Conservation (phyloP, 2,329 filamentous ascomycete species). For the Cladosporium sp. region DNA sequence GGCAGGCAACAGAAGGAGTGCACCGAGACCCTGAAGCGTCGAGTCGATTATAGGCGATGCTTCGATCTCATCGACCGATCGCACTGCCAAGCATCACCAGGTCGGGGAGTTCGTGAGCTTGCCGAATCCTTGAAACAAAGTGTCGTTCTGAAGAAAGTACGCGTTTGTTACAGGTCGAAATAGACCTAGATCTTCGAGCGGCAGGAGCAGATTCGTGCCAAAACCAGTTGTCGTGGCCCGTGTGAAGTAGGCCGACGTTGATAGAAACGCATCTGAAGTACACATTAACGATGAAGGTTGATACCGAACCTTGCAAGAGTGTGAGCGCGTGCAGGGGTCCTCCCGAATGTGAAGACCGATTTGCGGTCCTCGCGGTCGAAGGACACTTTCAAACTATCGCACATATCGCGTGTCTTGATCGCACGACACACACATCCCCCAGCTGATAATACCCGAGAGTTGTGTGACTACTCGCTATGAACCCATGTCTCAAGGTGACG, state of each 20-base stretch:
- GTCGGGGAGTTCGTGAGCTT: not conserved
- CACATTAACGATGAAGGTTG: not conserved
- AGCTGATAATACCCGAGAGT: not conserved
- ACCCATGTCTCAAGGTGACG: not conserved
- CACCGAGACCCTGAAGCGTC: not conserved
- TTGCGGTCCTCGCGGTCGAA: not conserved
- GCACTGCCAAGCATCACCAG: slow-evolving; percentile 1
- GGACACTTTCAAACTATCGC: not conserved
- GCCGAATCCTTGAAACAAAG: not conserved
- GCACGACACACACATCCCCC: not conserved
- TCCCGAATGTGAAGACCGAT: not conserved
- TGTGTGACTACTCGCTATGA: not conserved
- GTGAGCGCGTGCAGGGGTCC: not conserved
- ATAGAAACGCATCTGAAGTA: not conserved
- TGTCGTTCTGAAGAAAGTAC: not conserved
- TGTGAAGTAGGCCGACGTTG: not conserved
- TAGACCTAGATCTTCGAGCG: not conserved
- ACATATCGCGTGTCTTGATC: not conserved
- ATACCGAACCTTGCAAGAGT: not conserved
- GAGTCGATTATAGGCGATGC: slow-evolving; percentile 1
- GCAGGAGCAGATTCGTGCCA: not conserved
- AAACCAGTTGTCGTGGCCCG: not conserved
- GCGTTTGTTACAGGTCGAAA: not conserved
- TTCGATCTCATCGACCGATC: slow-evolving; percentile 20
- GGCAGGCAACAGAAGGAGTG: not conserved